Percentiles rank a stretch among this genome's conserved stretches.
Conservation (phyloP, 345 rosid genomes). For the Camelina sativa region DNA sequence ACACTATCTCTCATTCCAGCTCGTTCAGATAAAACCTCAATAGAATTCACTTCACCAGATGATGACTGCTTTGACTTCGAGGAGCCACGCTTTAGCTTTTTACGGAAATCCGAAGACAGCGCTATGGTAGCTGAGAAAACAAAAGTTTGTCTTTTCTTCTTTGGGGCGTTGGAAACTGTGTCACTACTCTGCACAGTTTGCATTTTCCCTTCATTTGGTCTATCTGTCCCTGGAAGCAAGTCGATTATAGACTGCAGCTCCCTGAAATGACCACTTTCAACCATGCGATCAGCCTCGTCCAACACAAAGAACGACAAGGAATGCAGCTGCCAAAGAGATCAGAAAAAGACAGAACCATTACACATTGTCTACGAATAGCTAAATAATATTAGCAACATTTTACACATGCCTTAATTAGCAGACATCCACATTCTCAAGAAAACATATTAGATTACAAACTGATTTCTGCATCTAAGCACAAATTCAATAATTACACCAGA, state of each 20-base stretch:
- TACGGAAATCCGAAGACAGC: slow-evolving; percentile 87
- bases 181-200: slow-evolving; percentile 58
- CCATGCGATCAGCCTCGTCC: slow-evolving; percentile 99
- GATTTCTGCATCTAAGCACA: slow-evolving; percentile 2
- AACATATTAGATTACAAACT: slow-evolving; percentile 11
- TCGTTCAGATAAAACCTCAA: slow-evolving; percentile 81
- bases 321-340: slow-evolving; percentile 69
- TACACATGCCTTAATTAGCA: slow-evolving; percentile 16
- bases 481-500: slow-evolving; percentile 1
- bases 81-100: slow-evolving; percentile 80
- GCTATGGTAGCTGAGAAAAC: slow-evolving; percentile 98
- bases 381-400: background rate
- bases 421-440: background rate
- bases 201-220: slow-evolving; percentile 51
- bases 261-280: slow-evolving; percentile 89
- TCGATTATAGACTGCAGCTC: slow-evolving; percentile 97
- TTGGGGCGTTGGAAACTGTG: slow-evolving; percentile 62
- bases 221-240: slow-evolving; percentile 69
- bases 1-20: slow-evolving; percentile 89
- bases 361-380: slow-evolving; percentile 7
- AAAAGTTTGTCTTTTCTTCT: slow-evolving; percentile 91
- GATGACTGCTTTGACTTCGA: slow-evolving; percentile 65
- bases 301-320: slow-evolving; percentile 90
- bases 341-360: slow-evolving; percentile 17
- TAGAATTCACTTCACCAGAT: slow-evolving; percentile 68